Evolutionary conservation across 2,329 filamentous ascomycete genomes (phyloP), one percentile per base, ranked within the genome.

Genomic region (Monosporascus sp.): DNA sequence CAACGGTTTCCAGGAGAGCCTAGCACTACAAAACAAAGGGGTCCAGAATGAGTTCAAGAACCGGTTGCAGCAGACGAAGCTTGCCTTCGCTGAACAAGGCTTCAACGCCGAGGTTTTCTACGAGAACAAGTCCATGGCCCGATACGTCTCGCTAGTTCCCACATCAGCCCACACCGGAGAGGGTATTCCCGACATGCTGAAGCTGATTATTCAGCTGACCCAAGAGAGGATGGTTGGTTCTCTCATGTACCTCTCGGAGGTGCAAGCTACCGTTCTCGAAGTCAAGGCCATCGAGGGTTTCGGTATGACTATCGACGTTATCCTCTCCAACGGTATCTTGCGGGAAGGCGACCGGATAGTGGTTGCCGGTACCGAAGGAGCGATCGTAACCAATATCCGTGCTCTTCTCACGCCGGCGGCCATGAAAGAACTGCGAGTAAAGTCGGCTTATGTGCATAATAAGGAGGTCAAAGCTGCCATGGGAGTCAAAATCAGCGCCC

Each of bases 211-310:
- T 49, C 86, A 89, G 65, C 81, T 99, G 54, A 96, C 92, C 1
- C 95, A 99, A 74, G 92, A 97, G 76, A 89, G 94, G 65, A 97
- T 99, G 90, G 93, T 94, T 46, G 90, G 88, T 64, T 90, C 91
- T 60, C 84, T 99, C 63, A 99, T 99, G 94, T 99, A 99, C 72
- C 83, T 99, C 53, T 94, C 92, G 35, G 94, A 99, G 74, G 90
- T 97, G 25, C 92, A 99, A 74, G 94, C 91, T 71, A 99, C 94
- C 7, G 93, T 99, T 49, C 86, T 99, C 43, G 94, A 99, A 77
- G 94, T 99, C 72, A 99, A 99, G 83, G 90, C 96, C 48, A 97
- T 99, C 58, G 94, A 99, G 72, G 95, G 94, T 74, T 91, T 99
- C 59, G 94, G 94, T 69, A 99, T 96, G 72, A 99, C 94, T 46